These are phyloP conservation scores for Alternaria angustiovoidea DNA, from an alignment of 2,329 filamentous ascomycete genomes.

Conservation along the genomic window DNA sequence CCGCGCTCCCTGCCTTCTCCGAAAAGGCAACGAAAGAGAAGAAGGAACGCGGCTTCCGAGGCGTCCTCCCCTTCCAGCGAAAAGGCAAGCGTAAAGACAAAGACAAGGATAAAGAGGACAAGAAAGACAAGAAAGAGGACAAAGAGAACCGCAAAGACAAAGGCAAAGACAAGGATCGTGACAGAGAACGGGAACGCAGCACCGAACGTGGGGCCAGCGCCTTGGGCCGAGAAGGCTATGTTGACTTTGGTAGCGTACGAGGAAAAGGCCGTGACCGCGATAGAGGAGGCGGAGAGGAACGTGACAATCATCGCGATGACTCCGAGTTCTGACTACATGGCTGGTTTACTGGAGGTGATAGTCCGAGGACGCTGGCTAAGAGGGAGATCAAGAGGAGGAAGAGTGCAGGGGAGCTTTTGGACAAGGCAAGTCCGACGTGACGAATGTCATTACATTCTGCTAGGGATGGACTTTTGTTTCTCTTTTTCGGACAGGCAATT, in stretches of 20 bases:
- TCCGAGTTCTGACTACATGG: constrained; percentile 48
- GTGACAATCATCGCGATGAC: constrained; percentile 23
- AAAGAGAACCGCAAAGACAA: constrained; percentile 25
- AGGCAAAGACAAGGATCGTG: constrained; percentile 26
- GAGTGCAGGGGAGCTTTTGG: constrained; percentile 43
- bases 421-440: constrained; percentile 10
- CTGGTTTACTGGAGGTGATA: constrained; percentile 42
- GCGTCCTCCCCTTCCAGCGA: constrained; percentile 48
- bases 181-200: not conserved
- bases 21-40: constrained; percentile 45
- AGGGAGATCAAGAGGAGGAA: constrained; percentile 40
- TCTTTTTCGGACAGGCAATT: not conserved
- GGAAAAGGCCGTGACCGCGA: not conserved
- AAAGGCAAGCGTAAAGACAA: constrained; percentile 46
- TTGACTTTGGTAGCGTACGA: constrained; percentile 1
- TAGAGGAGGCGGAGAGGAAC: constrained; percentile 3
- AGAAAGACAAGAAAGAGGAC: constrained; percentile 29
- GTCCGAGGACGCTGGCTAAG: constrained; percentile 16
- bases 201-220: constrained; percentile 26
- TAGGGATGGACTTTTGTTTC: not conserved
- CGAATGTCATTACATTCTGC: not conserved
- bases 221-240: constrained; percentile 29
- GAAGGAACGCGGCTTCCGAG: constrained; percentile 51
- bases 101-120: constrained; percentile 30
- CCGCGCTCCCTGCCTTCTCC: constrained; percentile 47